Evolutionary conservation across 1,139 yeast species (phyloP), one percentile per base, ranked within the genome.

Genomic region (Suhomyces bokatorum): DNA sequence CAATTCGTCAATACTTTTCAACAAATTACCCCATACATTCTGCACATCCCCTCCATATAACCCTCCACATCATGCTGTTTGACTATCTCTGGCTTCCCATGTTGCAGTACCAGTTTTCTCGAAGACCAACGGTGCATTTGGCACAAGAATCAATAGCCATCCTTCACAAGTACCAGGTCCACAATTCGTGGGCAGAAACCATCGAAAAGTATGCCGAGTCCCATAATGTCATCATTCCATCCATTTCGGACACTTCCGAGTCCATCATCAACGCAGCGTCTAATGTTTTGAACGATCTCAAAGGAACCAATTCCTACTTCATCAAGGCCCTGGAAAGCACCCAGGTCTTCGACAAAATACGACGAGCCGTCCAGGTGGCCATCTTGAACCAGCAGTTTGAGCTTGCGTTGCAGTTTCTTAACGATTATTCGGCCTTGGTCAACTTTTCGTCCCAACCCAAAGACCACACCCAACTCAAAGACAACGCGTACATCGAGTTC

Each of bases 401-500:
- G 20, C 54, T 49, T 32, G 64, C 64, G 3, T 41, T 54, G 11
- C 53, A 50, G 22, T 48, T 53, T 27, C 44, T 66, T 17, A 57
- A 54, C 39, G 54, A 55, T 30, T 57, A 54, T 39, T 44, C 56
- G 11, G 46, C 60, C 11, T 44, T 56, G 17, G 61, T 57, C 13
- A 63, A 55, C 37, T 63, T 67, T 45, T 43, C 56, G 20, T 57
- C 59, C 4, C 68, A 63, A 34, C 64, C 67, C 4, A 49, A 53
- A 27, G 57, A 56, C 37, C 51, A 49, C 15, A 48, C 48, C 15
- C 57, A 55, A 32, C 55, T 66, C 43, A 49, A 40, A 10, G 46
- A 49, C 4, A 65, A 65, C 47, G 44, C 56, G 29, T 63, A 57
- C 51, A 50, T 66, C 29, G 69, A 67, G 51, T 64, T 55, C 44